Evolutionary conservation across 306 rosid species (phyloP), one percentile per base, ranked within the genome.

Genomic region (Mucuna pruriens): DNA sequence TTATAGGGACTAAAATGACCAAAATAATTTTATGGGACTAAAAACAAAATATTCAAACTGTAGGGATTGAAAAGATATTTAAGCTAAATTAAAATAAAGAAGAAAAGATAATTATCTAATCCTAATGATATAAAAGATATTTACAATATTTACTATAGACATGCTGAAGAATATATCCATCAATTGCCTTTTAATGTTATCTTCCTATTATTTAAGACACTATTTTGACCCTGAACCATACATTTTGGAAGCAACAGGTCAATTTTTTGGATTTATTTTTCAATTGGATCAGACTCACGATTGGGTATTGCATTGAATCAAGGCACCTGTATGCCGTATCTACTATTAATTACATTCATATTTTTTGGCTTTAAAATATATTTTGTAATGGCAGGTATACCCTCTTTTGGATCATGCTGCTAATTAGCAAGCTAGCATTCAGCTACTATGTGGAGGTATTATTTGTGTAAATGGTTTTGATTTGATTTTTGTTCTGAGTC

Each of bases 381-480:
- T 68, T 80, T 58, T 77, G 70, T 66, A 87, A 68, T 86, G 79
- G 51, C 89, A 95, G 99, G 85, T 96, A 96, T 86, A 89, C 99
- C 10, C 78, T 96, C 73, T 96, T 96, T 71, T 96, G 99, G 99
- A 87, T 90, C 83, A 82, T 93, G 91, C 91, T 96, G 75, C 86
- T 96, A 54, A 89, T 96, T 80, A 91, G 98, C 92, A 96, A 96
- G 91, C 83, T 96, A 9, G 96, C 96, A 36, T 96, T 96, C 90
- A 96, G 98, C 94, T 96, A 89, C 90, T 96, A 88, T 80, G 99
- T 96, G 83, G 98, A 96, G 99, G 99, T 96, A 85, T 58, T 49
- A 64, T 75, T 22, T 65, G 46, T 73, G 15, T 63, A 39, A 62
- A 49, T 31, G 72, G 15, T 45, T 48, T 63, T 17, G 39, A 42